Evolutionary conservation across 495 filamentous ascomycete species (phyloP).

Genomic region (Cryomyces antarcticus): DNA sequence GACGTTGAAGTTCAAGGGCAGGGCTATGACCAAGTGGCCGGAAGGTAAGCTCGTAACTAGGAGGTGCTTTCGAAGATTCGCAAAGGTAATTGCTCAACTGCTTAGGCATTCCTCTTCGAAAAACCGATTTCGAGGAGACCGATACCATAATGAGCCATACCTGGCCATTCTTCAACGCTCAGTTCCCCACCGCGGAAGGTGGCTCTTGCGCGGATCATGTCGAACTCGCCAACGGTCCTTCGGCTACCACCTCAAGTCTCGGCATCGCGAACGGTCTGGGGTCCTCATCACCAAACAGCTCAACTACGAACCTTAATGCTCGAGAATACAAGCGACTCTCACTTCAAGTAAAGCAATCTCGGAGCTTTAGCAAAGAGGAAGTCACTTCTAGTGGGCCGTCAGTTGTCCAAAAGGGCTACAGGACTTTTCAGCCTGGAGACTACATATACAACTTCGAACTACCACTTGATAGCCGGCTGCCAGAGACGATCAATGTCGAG

Average conservation of each 20-base stretch:
- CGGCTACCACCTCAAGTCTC: background rate
- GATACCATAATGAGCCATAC: conserved; percentile 56
- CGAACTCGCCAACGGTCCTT: conserved; percentile 15
- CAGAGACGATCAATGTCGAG: conserved; percentile 81
- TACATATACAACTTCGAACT: conserved; percentile 94
- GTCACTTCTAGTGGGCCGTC: conserved; percentile 30
- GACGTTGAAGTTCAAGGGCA: conserved; percentile 66
- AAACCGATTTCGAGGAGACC: conserved; percentile 64
- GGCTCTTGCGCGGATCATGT: conserved; percentile 47
- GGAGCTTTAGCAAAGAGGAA: conserved; percentile 75
- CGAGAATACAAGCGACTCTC: conserved; percentile 48
- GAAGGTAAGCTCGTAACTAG: conserved; percentile 38
- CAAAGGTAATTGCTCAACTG: background rate
- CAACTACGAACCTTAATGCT: conserved; percentile 20
- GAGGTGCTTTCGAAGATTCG: background rate
- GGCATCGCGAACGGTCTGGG: conserved; percentile 12
- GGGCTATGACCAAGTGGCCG: conserved; percentile 85
- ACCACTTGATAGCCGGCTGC: conserved; percentile 75
- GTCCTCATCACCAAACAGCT: conserved; percentile 26
- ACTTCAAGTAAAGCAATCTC: conserved; percentile 56
- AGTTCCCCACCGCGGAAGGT: conserved; percentile 35
- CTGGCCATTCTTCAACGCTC: conserved; percentile 67
- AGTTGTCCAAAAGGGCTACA: conserved; percentile 74
- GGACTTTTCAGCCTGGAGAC: conserved; percentile 71
- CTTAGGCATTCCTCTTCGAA: conserved; percentile 66